Percentiles rank a stretch among this genome's conserved stretches.
phyloP scores from a whole-genome alignment of 2,329 filamentous ascomycete species.

The Nemania serpens region DNA sequence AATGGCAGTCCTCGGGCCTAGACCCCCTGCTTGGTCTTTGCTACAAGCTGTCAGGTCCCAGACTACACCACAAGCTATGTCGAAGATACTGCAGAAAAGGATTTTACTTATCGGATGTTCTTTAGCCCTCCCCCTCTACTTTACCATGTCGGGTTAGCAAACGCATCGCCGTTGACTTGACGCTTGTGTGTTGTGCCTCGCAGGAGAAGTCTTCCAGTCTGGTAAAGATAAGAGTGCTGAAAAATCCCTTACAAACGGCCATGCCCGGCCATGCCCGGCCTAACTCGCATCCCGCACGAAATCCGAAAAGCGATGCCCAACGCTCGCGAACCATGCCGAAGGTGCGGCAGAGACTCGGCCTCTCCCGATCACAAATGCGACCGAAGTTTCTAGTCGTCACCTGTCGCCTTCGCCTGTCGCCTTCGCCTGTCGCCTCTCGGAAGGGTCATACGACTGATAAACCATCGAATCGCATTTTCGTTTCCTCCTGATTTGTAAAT shows the following conservation, averaged over 20 bases:
- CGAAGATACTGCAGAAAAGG: neutral
- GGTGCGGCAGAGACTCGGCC: slow-evolving; percentile 16
- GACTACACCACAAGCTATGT: neutral
- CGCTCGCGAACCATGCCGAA: slow-evolving; percentile 6
- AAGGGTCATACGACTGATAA: slow-evolving; percentile 15
- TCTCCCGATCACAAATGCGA: neutral
- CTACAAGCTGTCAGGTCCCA: neutral
- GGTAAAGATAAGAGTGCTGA: slow-evolving; percentile 6
- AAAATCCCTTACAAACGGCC: slow-evolving; percentile 1
- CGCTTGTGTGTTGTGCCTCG: too few relatives aligned
- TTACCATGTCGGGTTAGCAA: neutral
- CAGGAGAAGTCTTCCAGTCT: neutral
- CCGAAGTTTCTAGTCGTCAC: slow-evolving; percentile 18
- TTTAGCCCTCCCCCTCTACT: neutral
- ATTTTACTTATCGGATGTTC: slow-evolving; percentile 1
- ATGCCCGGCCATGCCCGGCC: neutral
- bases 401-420: neutral
- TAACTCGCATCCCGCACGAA: slow-evolving; percentile 7
- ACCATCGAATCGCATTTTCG: neutral
- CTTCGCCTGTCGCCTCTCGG: neutral
- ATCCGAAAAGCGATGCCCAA: slow-evolving; percentile 21
- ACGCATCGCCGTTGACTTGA: neutral
- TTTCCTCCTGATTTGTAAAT: slow-evolving; percentile 6
- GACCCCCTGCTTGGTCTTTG: slow-evolving; percentile 4
- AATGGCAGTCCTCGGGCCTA: neutral